These are phyloP conservation scores for Globisporangium apiculatum DNA, from an alignment of 352 stramenopile species.

Conservation along the genomic window DNA sequence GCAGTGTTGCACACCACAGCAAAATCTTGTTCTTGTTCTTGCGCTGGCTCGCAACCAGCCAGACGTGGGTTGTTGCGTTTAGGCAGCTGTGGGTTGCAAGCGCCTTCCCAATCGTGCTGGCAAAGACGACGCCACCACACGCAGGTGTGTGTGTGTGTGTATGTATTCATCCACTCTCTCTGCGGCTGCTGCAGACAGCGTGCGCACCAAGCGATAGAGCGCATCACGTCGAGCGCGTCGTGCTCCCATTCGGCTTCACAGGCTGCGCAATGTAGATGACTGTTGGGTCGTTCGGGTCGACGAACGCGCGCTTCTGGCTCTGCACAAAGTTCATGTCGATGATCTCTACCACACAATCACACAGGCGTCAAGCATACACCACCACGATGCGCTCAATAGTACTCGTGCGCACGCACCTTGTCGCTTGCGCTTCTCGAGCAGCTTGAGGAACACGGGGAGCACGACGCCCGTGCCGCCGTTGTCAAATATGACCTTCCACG, in stretches of 20 bases:
- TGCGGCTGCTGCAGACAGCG: no score
- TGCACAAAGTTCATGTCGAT: constrained; percentile 71
- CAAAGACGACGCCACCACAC: no score
- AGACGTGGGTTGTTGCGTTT: no score
- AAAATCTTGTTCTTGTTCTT: no score
- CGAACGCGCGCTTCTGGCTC: constrained; percentile 78
- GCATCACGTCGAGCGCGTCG: constrained; percentile 3
- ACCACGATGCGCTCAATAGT: not conserved
- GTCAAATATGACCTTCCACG: constrained; percentile 82
- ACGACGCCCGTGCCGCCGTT: constrained; percentile 80
- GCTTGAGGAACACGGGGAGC: constrained; percentile 71
- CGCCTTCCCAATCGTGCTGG: no score
- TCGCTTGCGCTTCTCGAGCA: constrained; percentile 77
- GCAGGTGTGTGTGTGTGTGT: no score
- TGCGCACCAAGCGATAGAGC: no score
- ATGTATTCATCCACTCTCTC: no score
- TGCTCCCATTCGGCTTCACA: constrained; percentile 21
- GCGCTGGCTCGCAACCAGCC: no score
- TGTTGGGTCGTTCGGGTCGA: constrained; percentile 82
- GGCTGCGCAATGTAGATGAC: constrained; percentile 81
- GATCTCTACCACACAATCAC: constrained; percentile 21
- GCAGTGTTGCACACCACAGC: no score
- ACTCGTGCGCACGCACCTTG: constrained; percentile 24
- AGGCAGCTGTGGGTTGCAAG: no score
- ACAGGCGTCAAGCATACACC: not conserved